These are phyloP conservation scores for Colletotrichum gloeosporioides DNA, from an alignment of 2,329 filamentous ascomycete species.

Conservation along the genomic window DNA sequence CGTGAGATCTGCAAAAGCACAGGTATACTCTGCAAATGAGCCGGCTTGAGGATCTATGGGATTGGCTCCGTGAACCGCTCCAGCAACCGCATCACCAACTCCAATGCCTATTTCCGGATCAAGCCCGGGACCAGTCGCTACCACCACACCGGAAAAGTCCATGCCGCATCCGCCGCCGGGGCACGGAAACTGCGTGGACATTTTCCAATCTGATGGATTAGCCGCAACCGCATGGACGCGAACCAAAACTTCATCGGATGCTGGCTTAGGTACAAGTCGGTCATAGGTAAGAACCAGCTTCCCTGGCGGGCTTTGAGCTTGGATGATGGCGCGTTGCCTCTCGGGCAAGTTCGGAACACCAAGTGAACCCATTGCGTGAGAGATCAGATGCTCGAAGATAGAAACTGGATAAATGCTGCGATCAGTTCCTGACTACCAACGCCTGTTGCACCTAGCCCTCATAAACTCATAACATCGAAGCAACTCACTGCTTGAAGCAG, in stretches of 20 bases:
- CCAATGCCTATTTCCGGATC: background rate
- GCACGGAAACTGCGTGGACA: conserved; percentile 28
- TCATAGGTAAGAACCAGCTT: background rate
- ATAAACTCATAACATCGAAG: background rate
- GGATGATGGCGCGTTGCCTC: background rate
- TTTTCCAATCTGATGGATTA: conserved; percentile 41
- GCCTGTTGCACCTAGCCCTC: background rate
- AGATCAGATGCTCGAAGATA: background rate
- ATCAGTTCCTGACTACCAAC: background rate
- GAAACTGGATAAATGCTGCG: background rate
- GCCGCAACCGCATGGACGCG: conserved; percentile 34
- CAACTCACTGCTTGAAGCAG: background rate
- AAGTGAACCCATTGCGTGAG: background rate
- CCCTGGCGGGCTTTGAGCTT: background rate
- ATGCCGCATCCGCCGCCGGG: conserved; percentile 34
- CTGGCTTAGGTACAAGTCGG: background rate
- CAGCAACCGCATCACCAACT: conserved; percentile 32
- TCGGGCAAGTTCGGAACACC: background rate
- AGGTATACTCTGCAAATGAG: conserved; percentile 34
- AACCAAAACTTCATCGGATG: conserved; percentile 22
- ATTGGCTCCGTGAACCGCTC: conserved; percentile 26
- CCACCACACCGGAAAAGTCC: conserved; percentile 39
- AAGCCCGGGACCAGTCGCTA: conserved; percentile 26
- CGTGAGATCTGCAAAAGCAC: conserved; percentile 23
- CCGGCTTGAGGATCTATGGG: conserved; percentile 24